Evolutionary conservation across 2,329 filamentous ascomycete species (phyloP).

Genomic region (Aspergillus amoenus): DNA sequence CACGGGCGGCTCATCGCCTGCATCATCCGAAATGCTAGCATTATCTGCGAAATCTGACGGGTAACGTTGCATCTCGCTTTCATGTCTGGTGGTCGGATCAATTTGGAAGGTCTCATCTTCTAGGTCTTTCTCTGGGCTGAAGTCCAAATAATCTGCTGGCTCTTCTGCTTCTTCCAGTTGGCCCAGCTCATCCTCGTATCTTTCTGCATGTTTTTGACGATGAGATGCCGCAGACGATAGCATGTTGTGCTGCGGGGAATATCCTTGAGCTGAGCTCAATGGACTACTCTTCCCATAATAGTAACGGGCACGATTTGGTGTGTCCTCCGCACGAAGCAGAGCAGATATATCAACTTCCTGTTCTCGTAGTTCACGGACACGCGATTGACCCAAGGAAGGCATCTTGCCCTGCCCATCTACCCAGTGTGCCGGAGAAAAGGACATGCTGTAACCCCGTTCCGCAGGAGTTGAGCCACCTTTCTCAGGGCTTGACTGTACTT

Average conservation of each 20-base stretch:
- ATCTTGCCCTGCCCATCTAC: constrained; percentile 26
- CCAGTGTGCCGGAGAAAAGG: constrained; percentile 32
- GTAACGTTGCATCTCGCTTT: constrained; percentile 18
- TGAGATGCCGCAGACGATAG: constrained; percentile 14
- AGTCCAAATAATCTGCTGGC: constrained; percentile 15
- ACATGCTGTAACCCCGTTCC: constrained; percentile 20
- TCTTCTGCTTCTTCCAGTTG: neutral
- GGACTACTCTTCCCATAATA: constrained; percentile 24
- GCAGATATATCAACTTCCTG: constrained; percentile 36
- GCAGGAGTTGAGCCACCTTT: constrained; percentile 28
- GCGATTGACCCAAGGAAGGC: constrained; percentile 31
- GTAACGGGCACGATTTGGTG: constrained; percentile 37
- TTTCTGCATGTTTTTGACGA: constrained; percentile 6
- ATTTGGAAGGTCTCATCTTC: constrained; percentile 25
- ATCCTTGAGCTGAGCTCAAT: neutral
- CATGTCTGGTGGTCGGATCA: constrained; percentile 24
- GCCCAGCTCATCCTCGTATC: neutral
- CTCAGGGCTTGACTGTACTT: constrained; percentile 32
- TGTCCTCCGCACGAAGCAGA: constrained; percentile 32
- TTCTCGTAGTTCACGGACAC: constrained; percentile 34
- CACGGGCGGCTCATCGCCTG: constrained; percentile 15
- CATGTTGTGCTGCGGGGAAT: neutral
- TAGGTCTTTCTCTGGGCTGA: constrained; percentile 20
- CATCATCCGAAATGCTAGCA: constrained; percentile 14
- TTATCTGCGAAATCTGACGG: constrained; percentile 7